A percentile compares a stretch with the other conserved stretches of the same genome.
Conservation (phyloP, 371 early-diverging fungal species). For the Mucor sp. region DNA sequence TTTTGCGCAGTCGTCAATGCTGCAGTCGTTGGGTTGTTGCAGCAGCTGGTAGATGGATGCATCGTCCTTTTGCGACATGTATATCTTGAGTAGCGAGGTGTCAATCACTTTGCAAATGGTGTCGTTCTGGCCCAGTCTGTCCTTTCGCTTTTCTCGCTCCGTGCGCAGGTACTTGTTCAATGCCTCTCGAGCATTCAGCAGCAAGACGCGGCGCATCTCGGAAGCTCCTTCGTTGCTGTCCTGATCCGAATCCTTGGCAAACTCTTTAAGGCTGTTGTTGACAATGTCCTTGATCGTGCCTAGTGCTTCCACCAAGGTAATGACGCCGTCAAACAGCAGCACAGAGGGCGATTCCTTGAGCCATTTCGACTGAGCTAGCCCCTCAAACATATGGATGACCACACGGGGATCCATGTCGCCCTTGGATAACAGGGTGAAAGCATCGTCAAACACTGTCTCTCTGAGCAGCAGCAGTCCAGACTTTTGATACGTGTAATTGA, state of each 20-base stretch:
- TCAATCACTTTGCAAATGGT: constrained; percentile 60
- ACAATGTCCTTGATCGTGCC: constrained; percentile 59
- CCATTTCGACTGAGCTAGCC: constrained; percentile 39
- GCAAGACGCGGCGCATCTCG: constrained; percentile 46
- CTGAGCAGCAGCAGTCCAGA: constrained; percentile 67
- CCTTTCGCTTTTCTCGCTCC: constrained; percentile 40
- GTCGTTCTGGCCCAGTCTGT: constrained; percentile 31
- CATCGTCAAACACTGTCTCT: constrained; percentile 73
- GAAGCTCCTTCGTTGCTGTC: background rate
- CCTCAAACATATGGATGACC: constrained; percentile 63
- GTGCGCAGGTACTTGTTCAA: constrained; percentile 47
- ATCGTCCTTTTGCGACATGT: constrained; percentile 51
- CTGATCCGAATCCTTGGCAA: background rate
- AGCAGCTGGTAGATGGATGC: constrained; percentile 48
- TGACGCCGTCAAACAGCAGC: constrained; percentile 52
- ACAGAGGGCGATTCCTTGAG: constrained; percentile 27
- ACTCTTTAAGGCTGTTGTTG: constrained; percentile 18
- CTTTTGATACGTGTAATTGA: constrained; percentile 66
- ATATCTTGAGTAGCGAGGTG: constrained; percentile 66
- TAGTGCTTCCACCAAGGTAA: constrained; percentile 29
- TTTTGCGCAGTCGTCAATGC: constrained; percentile 53
- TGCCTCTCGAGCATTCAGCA: constrained; percentile 64
- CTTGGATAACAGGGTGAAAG: constrained; percentile 60
- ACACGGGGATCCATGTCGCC: constrained; percentile 69
- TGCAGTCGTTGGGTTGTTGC: constrained; percentile 54